Evolutionary conservation across 2,329 filamentous ascomycete species (phyloP).

Genomic region (Trichoderma aggressivum): DNA sequence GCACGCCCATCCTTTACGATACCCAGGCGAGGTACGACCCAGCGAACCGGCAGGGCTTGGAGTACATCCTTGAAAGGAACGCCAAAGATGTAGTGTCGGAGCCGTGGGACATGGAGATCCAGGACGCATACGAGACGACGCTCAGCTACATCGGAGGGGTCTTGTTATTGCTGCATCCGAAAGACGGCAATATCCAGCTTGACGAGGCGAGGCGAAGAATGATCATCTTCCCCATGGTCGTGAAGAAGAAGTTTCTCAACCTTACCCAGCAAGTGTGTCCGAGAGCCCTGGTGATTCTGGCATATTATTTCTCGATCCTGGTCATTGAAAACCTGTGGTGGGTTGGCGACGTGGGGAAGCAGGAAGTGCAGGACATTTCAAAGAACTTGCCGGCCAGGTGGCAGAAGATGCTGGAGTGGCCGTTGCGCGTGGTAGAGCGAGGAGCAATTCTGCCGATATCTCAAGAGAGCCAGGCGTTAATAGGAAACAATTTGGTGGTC

Average conservation of each 20-base stretch:
- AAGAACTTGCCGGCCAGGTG: slow-evolving; percentile 5
- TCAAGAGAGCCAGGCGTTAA: background rate
- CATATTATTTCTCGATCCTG: slow-evolving; percentile 21
- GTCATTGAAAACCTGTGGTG: slow-evolving; percentile 17
- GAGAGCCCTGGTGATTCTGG: slow-evolving; percentile 19
- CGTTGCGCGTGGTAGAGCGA: slow-evolving; percentile 3
- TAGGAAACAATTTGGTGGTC: background rate
- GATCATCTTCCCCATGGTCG: slow-evolving; percentile 18
- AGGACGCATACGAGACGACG: slow-evolving; percentile 22
- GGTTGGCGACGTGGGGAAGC: slow-evolving; percentile 13
- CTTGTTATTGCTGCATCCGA: background rate
- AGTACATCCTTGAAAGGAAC: slow-evolving; percentile 19
- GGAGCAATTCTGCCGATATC: background rate
- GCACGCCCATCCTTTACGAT: slow-evolving; percentile 20
- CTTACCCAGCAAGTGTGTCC: slow-evolving; percentile 14
- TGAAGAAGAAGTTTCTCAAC: slow-evolving; percentile 19
- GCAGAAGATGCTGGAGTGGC: slow-evolving; percentile 13
- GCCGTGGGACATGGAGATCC: slow-evolving; percentile 22
- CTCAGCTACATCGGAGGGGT: slow-evolving; percentile 22
- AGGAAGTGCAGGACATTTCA: slow-evolving; percentile 18
- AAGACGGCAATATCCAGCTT: background rate
- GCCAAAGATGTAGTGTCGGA: slow-evolving; percentile 15
- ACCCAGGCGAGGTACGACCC: slow-evolving; percentile 7
- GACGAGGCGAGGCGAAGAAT: slow-evolving; percentile 14
- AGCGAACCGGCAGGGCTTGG: slow-evolving; percentile 18